Conservation (phyloP, 2,329 filamentous ascomycete genomes). For the Cytospora schulzeri region DNA sequence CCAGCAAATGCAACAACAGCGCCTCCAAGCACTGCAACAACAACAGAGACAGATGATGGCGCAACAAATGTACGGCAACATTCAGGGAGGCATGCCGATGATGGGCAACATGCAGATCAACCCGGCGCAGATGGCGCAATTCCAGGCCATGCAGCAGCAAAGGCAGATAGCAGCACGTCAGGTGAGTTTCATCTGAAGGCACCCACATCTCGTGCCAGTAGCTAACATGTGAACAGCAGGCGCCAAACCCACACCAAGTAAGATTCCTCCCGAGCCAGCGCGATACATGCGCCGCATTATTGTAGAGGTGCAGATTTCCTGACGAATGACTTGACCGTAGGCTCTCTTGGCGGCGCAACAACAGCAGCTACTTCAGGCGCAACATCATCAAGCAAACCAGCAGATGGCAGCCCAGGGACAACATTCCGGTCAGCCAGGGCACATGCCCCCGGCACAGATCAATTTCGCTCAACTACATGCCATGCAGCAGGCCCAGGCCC, state of each 20-base stretch:
- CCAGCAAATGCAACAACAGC: constrained; percentile 55
- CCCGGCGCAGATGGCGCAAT: constrained; percentile 40
- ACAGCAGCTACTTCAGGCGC: constrained; percentile 45
- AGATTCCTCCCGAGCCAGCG: constrained; percentile 30
- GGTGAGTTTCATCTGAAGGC: not conserved
- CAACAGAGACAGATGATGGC: constrained; percentile 56
- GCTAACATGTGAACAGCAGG: constrained; percentile 26
- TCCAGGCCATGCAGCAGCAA: constrained; percentile 35
- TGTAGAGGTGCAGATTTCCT: constrained; percentile 24
- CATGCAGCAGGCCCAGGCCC: constrained; percentile 32
- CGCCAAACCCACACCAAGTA: constrained; percentile 30
- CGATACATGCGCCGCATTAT: constrained; percentile 1
- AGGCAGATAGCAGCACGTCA: constrained; percentile 26
- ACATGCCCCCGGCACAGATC: constrained; percentile 51
- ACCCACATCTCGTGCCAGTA: not conserved
- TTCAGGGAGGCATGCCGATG: constrained; percentile 55
- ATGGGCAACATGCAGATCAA: constrained; percentile 47
- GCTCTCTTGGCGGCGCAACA: constrained; percentile 50
- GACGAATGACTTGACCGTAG: constrained; percentile 33
- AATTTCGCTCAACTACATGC: constrained; percentile 42
- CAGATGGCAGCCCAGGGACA: constrained; percentile 47
- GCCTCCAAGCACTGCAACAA: constrained; percentile 54
- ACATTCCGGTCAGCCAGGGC: constrained; percentile 50
- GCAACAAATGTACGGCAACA: constrained; percentile 54
- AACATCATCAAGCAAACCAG: constrained; percentile 44